A percentile compares a stretch with the other conserved stretches of the same genome.
These are phyloP conservation scores for Neurospora sp. DNA, from an alignment of 2,329 filamentous ascomycete genomes.

Conservation along the genomic window DNA sequence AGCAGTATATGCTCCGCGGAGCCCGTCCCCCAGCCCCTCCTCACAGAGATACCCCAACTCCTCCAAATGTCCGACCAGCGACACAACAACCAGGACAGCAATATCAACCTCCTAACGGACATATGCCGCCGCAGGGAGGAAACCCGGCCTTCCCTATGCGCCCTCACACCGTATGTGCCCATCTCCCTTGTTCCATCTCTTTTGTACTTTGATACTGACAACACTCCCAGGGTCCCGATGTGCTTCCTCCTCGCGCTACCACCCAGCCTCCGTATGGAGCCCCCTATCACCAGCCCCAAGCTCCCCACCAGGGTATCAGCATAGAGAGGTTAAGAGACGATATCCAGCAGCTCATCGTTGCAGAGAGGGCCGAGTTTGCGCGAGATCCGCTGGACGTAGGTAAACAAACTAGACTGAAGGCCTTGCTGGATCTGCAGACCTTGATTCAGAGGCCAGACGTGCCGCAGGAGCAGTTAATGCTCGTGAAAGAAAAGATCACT, in stretches of 20 bases:
- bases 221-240: slow-evolving; percentile 13
- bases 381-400: slow-evolving; percentile 66
- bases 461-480: slow-evolving; percentile 70
- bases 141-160: slow-evolving; percentile 14
- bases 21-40: slow-evolving; percentile 40
- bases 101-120: slow-evolving; percentile 14
- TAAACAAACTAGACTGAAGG: slow-evolving; percentile 71
- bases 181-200: not conserved
- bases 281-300: slow-evolving; percentile 32
- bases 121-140: slow-evolving; percentile 5
- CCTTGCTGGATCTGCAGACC: slow-evolving; percentile 74
- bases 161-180: slow-evolving; percentile 11
- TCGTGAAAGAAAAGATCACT: slow-evolving; percentile 77
- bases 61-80: slow-evolving; percentile 42
- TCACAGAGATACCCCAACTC: slow-evolving; percentile 66
- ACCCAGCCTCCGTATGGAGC: slow-evolving; percentile 28
- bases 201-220: slow-evolving; percentile 8
- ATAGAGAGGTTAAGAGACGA: slow-evolving; percentile 73
- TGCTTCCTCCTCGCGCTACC: slow-evolving; percentile 18
- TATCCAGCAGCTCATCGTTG: slow-evolving; percentile 67
- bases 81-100: slow-evolving; percentile 25
- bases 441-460: slow-evolving; percentile 70
- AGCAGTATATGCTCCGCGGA: slow-evolving; percentile 44
- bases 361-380: slow-evolving; percentile 64
- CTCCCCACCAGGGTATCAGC: slow-evolving; percentile 39